Conservation (phyloP, 176 grass and related monocot species). For the Neostapfia colusana region DNA sequence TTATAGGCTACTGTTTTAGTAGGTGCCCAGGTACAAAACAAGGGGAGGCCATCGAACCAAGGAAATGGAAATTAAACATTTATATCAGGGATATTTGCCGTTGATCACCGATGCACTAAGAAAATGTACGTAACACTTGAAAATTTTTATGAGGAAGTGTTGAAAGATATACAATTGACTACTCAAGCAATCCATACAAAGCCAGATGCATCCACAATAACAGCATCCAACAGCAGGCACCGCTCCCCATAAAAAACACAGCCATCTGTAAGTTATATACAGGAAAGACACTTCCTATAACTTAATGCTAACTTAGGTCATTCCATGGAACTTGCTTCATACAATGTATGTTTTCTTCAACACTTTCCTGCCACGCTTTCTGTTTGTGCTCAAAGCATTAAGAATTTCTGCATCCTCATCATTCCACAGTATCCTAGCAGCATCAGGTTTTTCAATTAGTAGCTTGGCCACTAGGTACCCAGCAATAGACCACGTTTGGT, state of each 20-base stretch:
- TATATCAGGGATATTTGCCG: not conserved
- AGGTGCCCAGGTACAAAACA: not conserved
- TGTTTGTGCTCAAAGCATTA: constrained; percentile 71
- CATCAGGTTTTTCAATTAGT: constrained; percentile 68
- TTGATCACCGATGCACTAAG: not conserved
- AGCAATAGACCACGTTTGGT: constrained; percentile 86
- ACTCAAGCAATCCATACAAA: constrained; percentile 36
- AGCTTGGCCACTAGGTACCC: constrained; percentile 77
- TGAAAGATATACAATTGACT: constrained; percentile 11
- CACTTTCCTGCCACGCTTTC: constrained; percentile 68
- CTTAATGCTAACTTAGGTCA: constrained; percentile 32
- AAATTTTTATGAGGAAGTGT: constrained; percentile 15
- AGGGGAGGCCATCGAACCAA: not conserved
- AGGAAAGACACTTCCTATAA: constrained; percentile 37
- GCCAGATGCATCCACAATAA: constrained; percentile 65
- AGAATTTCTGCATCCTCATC: constrained; percentile 83
- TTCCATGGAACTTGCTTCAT: constrained; percentile 35
- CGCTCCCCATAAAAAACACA: constrained; percentile 37
- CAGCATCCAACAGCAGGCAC: constrained; percentile 41
- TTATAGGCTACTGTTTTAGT: not conserved
- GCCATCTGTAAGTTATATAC: constrained; percentile 49
- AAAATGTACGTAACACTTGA: not conserved
- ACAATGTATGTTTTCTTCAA: constrained; percentile 88
- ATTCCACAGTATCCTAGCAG: constrained; percentile 81
- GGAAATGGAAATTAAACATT: not conserved